Evolutionary conservation across 495 filamentous ascomycete genomes (phyloP).

Genomic region (Hypoxylon subgilvum): DNA sequence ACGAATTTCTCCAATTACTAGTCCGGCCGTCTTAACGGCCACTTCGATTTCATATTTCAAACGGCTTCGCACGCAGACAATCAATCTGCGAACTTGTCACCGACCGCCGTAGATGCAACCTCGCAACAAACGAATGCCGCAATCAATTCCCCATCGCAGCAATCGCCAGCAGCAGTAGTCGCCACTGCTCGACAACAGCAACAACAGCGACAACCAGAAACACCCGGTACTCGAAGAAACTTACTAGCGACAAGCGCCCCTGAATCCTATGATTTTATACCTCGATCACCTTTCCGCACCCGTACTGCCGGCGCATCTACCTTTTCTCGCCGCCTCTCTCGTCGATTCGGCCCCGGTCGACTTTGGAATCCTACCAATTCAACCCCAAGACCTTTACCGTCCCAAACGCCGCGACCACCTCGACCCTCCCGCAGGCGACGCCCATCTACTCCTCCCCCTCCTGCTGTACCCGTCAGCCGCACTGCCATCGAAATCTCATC

Average conservation of each 20-base stretch:
- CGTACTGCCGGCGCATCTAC: conserved; percentile 36
- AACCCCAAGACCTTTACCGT: conserved; percentile 55
- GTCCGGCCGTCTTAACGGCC: conserved; percentile 52
- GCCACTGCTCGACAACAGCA: conserved; percentile 38
- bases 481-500: conserved; percentile 46
- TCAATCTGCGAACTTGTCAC: conserved; percentile 40
- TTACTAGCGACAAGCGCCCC: conserved; percentile 30
- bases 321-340: conserved; percentile 42
- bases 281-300: conserved; percentile 55
- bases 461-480: conserved; percentile 53
- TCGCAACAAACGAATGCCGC: conserved; percentile 37
- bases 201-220: no score
- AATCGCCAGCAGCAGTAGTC: conserved; percentile 37
- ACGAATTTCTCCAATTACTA: conserved; percentile 22
- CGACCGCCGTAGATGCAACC: conserved; percentile 49
- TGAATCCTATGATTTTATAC: conserved; percentile 42
- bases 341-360: conserved; percentile 51
- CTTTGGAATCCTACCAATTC: conserved; percentile 72
- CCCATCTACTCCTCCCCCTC: conserved; percentile 55
- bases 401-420: conserved; percentile 20
- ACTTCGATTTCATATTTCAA: conserved; percentile 44
- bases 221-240: conserved; percentile 48
- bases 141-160: conserved; percentile 45
- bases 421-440: conserved; percentile 40
- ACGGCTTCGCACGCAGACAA: conserved; percentile 54